Base-by-base conservation (phyloP, 1,139 yeast species). In the Sugiyamaella novakii region DNA sequence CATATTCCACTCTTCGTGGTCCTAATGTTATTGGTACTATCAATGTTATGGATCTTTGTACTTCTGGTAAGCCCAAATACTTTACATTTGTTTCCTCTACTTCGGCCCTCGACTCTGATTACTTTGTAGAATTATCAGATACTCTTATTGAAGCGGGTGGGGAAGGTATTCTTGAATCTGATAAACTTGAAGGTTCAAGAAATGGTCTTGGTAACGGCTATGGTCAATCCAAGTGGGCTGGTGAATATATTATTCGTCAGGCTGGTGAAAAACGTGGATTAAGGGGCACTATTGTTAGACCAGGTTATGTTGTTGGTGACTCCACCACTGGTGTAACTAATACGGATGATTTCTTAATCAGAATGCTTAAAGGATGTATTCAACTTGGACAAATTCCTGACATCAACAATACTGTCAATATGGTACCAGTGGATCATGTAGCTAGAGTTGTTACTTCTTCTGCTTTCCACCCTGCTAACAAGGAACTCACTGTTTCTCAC, bases 361-460 rank as follows among this genome's bases (percentile, higher is more conserved):
- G 98, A 70, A 85, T 91, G 87, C 75, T 92, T 71, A 92, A 92
- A 75, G 98, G 99, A 27, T 83, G 95, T 67, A 83, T 84, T 44
- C 96, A 92, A 70, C 71, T 92, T 53, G 96, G 96, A 2, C 73
- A 76, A 39, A 84, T 79, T 61, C 98, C 99, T 18, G 87, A 86
- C 62, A 89, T 92, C 56, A 70, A 80, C 60, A 92, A 92, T 72
- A 79, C 83, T 43, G 96, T 91, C 41, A 94, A 94, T 67, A 89
- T 91, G 88, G 97, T 89, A 18, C 98, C 98, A 2, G 98, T 92
- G 30, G 98, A 92, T 61, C 98, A 92, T 62, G 98, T 92, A 57
- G 98, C 98, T 1, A 79, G 95, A 49, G 87, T 89, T 19, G 88
- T 84, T 28, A 87, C 84, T 46, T 89, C 98, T 1, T 73, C 94